Conservation (phyloP, 164 flowering plant genomes). For the Chimonanthus salicifolius region DNA sequence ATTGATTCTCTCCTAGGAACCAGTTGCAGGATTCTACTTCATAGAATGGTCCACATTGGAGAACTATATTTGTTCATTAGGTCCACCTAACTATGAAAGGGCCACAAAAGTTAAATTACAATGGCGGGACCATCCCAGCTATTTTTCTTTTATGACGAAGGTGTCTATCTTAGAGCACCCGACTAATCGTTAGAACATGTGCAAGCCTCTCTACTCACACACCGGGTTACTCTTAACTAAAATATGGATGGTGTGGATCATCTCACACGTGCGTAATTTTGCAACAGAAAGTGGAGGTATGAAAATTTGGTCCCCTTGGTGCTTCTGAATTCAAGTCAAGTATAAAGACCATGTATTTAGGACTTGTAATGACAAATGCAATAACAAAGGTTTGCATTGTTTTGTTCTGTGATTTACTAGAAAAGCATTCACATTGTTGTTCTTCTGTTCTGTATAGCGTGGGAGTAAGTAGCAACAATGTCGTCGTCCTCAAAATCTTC, state of each 20-base stretch:
- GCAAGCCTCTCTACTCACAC: not conserved
- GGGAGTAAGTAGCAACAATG: constrained; percentile 12
- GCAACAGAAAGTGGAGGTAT: not conserved
- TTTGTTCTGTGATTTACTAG: not conserved
- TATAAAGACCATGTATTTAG: not conserved
- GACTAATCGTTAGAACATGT: not conserved
- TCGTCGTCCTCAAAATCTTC: constrained; percentile 15
- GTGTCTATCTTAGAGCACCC: no score
- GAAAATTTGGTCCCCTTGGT: not conserved
- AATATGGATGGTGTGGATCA: not conserved
- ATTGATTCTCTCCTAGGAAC: not conserved
- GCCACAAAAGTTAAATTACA: not conserved
- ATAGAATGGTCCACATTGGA: not conserved
- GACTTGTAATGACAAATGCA: not conserved
- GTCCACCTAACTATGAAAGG: not conserved
- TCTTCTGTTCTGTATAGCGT: not conserved
- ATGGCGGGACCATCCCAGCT: not conserved
- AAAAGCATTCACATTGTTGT: not conserved
- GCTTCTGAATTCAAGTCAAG: not conserved
- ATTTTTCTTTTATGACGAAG: no score
- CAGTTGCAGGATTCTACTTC: not conserved
- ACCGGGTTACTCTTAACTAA: not conserved
- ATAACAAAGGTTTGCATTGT: not conserved
- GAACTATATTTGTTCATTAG: no score
- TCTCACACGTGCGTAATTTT: not conserved